Evolutionary conservation across 2,329 filamentous ascomycete genomes (phyloP), one percentile per base, ranked within the genome.

Genomic region (Epichloe scottii): DNA sequence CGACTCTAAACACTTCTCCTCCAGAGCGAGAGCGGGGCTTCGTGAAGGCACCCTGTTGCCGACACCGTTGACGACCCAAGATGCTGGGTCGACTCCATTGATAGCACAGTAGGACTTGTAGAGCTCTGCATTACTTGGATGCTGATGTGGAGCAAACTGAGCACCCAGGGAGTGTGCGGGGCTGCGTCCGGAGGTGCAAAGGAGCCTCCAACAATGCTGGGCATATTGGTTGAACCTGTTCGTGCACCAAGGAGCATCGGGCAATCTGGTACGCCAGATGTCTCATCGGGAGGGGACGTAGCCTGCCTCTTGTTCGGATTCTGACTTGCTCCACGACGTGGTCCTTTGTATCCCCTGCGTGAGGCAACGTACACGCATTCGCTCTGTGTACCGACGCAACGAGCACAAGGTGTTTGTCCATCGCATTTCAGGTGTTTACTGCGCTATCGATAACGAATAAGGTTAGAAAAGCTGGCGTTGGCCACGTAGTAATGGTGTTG

Each of bases 361-460:
- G 85, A 89, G 43, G 84, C 81, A 46, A 87, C 79, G 63, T 88
- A 89, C 60, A 81, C 69, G 64, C 87, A 91, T 46, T 82, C 74
- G 17, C 74, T 68, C 51, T 76, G 75, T 46, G 76, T 74, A 48
- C 71, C 66, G 21, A 69, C 68, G 65, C 86, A 90, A 50, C 87
- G 80, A 45, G 77, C 75, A 66, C 87, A 90, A 12, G 86, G 85
- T 34, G 68, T 81, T 38, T 72, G 68, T 30, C 84, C 85, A 64
- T 89, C 84, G 63, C 86, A 90, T 63, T 88, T 90, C 46, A 89
- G 74, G 65, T 90, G 87, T 61, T 87, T 81, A 56, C 62, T 69
- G 48, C 78, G 72, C 78, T 81, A 61, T 35, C 26, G 23, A 30
- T 30, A 12, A 34, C 12, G 11, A 26, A 37, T 4, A 33, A 23